Evolutionary conservation across 2,329 filamentous ascomycete species (phyloP).

Genomic region (Colletotrichum tabaci): DNA sequence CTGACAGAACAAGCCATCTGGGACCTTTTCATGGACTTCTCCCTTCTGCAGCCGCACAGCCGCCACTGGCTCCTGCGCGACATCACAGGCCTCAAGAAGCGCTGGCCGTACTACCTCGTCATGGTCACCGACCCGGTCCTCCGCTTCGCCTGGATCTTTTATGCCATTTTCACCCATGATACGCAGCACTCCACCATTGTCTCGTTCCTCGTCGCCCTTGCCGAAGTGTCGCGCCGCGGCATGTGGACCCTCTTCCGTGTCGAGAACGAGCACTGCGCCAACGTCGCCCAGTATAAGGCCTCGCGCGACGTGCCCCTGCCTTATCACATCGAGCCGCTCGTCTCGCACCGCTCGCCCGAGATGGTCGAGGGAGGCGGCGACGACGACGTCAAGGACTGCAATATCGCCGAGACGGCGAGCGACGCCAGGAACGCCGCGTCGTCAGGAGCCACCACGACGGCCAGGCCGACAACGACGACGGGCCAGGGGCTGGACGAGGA

Average conservation of each 20-base stretch:
- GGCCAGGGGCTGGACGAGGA: slow-evolving; percentile 45
- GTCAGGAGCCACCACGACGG: slow-evolving; percentile 18
- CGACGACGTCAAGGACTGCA: slow-evolving; percentile 15
- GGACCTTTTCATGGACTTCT: slow-evolving; percentile 98
- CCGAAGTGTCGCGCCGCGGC: slow-evolving; percentile 87
- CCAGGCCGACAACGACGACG: slow-evolving; percentile 28
- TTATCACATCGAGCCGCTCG: slow-evolving; percentile 73
- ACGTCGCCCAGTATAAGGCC: slow-evolving; percentile 91
- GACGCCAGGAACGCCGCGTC: slow-evolving; percentile 9
- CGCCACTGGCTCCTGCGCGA: slow-evolving; percentile 80
- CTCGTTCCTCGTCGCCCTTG: slow-evolving; percentile 83
- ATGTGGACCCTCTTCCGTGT: slow-evolving; percentile 95
- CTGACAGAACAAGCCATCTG: slow-evolving; percentile 74
- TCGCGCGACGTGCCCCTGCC: slow-evolving; percentile 89
- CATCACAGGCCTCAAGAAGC: slow-evolving; percentile 82
- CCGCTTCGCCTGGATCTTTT: slow-evolving; percentile 95
- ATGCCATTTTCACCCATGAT: slow-evolving; percentile 85
- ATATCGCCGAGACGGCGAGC: slow-evolving; percentile 28
- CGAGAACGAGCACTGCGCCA: slow-evolving; percentile 97
- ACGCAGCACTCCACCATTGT: slow-evolving; percentile 86
- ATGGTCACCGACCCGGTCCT: slow-evolving; percentile 88
- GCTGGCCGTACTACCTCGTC: slow-evolving; percentile 88
- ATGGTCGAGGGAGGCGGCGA: neutral
- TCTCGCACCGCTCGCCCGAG: slow-evolving; percentile 51
- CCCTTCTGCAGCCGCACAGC: slow-evolving; percentile 83